A percentile compares a stretch with the other conserved stretches of the same genome.
Evolutionary conservation across 768 basidiomycete species (phyloP).

Genomic region (Trametes cubensis): DNA sequence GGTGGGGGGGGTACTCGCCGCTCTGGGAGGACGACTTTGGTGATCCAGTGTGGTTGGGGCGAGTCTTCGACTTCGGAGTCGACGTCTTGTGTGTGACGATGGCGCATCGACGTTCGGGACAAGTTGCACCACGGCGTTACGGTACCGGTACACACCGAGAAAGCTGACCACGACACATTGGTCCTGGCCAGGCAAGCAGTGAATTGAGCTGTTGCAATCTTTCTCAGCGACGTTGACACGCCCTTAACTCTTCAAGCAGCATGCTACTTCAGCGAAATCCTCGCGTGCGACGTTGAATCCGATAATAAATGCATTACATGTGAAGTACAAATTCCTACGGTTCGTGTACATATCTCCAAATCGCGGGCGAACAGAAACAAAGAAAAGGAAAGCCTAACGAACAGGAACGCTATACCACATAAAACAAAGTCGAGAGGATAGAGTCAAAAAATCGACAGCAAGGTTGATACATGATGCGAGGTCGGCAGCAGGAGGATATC

Average conservation of each 20-base stretch:
- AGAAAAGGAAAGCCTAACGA: not conserved
- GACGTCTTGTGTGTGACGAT: constrained; percentile 19
- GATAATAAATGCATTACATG: constrained; percentile 10
- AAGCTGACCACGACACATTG: too few relatives aligned
- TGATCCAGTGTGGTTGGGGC: constrained; percentile 21
- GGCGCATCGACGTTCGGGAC: constrained; percentile 18
- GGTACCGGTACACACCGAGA: too few relatives aligned
- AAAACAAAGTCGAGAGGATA: constrained; percentile 7
- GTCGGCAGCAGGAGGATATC: constrained; percentile 23
- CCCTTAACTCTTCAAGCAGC: too few relatives aligned
- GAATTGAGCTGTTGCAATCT: too few relatives aligned
- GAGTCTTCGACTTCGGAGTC: too few relatives aligned
- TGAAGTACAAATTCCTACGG: constrained; percentile 9
- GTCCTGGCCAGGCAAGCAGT: too few relatives aligned
- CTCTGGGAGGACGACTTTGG: constrained; percentile 7
- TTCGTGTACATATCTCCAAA: constrained; percentile 11
- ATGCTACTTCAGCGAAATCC: too few relatives aligned
- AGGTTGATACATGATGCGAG: constrained; percentile 24
- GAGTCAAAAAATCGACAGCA: constrained; percentile 1
- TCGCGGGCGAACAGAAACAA: not conserved
- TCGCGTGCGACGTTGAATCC: not conserved
- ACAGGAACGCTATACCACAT: constrained; percentile 5
- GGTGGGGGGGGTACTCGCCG: constrained; percentile 2
- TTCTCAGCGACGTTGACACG: too few relatives aligned
- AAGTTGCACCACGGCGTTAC: not conserved